Base-by-base conservation (phyloP, 306 rosid species). In the Fragaria vesca region DNA sequence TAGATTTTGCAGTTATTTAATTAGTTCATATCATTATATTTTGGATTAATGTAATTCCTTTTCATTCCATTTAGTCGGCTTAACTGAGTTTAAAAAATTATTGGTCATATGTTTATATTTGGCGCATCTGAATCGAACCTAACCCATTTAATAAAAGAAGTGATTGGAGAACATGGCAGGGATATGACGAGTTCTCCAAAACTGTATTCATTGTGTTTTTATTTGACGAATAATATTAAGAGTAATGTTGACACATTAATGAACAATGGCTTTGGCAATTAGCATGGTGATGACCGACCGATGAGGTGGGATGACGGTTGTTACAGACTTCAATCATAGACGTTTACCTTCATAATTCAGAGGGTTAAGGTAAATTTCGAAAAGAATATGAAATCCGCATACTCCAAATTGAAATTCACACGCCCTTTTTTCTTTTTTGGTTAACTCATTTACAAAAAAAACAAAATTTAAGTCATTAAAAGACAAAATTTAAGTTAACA, bases 21-120 rank as follows among this genome's bases (percentile, higher is more conserved):
- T 3, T 32, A 32, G 40, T 15, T 16, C 42, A 10, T 6, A 15
- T 16, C 40, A 1, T 32, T 63, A 32, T 13, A 21, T 32, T 63
- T 16, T 63, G 21, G n/a, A 28, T 32, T 13, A 15, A 13, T 13
- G 43, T 15, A 72, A 51, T 51, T 71, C 61, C 62, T 54, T n/a
- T n/a, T 36, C 42, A n/a, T 73, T 57, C 65, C 12, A 54, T 38
- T 55, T 73, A 57, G 77, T 57, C 69, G 55, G 69, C 69, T 73
- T 73, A 57, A 1, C 26, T 73, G 42, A 42, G 18, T 21, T 7
- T 21, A 74, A 17, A 48, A 8, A 3, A 18, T 38, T 5, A 71
- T 26, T 8, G 13, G 15, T 70, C 57, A 12, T 13, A 3, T 46
- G 74, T 70, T 15, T 46, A 20, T 47, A 69, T 24, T 45, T 8